phyloP scores from a whole-genome alignment of 352 stramenopile species.

The Globisporangium abappressorium region DNA sequence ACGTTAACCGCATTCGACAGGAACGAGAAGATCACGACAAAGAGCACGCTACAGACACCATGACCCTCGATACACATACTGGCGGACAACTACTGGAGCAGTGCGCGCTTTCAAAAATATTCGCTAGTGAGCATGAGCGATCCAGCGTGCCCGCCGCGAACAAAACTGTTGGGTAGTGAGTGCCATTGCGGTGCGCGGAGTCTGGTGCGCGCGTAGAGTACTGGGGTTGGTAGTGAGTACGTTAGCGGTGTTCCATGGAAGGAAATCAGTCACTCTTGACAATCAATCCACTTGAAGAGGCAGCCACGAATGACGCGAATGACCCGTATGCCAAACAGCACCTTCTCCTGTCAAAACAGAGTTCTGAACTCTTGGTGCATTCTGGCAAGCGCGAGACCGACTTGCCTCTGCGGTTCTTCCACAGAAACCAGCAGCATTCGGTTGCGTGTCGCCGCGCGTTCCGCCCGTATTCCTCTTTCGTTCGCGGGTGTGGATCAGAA shows the following conservation, averaged over 20 bases:
- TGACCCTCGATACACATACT: conserved; percentile 4
- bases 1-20: neutral
- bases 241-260: conserved; percentile 7
- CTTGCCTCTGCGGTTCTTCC: conserved; percentile 1
- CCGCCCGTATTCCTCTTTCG: neutral
- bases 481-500: neutral
- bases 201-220: neutral
- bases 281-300: conserved; percentile 5
- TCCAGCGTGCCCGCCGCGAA: neutral
- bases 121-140: conserved; percentile 4
- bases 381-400: neutral
- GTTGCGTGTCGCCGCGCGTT: neutral
- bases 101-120: neutral
- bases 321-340: neutral
- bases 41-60: neutral
- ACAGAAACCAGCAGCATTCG: neutral
- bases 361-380: neutral
- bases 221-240: neutral
- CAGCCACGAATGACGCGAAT: neutral
- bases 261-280: neutral
- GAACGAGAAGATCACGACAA: neutral
- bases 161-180: neutral
- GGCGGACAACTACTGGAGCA: neutral
- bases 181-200: neutral
- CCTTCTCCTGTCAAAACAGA: neutral